Evolutionary conservation across 805 yeast genomes (phyloP).

Genomic region (Kluyveromyces nonfermentans): DNA sequence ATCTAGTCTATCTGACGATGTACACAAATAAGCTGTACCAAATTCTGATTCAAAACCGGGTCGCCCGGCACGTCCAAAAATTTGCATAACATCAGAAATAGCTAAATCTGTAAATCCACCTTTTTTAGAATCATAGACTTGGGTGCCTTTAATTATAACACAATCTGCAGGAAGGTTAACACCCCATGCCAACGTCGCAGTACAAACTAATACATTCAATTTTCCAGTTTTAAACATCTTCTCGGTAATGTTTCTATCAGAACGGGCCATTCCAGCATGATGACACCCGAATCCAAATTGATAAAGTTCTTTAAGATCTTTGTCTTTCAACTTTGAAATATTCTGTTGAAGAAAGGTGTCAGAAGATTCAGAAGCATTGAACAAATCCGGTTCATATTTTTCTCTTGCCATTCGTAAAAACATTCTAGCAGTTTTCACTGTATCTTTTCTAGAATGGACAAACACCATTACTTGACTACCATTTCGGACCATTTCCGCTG

Average conservation of each 20-base stretch:
- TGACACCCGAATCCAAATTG: slow-evolving; percentile 83
- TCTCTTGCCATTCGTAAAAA: slow-evolving; percentile 61
- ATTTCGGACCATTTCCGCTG: slow-evolving; percentile 50
- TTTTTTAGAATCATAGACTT: slow-evolving; percentile 84
- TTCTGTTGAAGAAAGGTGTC: slow-evolving; percentile 45
- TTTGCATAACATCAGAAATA: slow-evolving; percentile 93
- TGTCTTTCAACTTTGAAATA: slow-evolving; percentile 59
- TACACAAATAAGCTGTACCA: slow-evolving; percentile 89
- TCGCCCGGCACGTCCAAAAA: slow-evolving; percentile 98
- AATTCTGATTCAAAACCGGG: slow-evolving; percentile 81
- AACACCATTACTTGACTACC: slow-evolving; percentile 94
- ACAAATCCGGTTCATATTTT: slow-evolving; percentile 44
- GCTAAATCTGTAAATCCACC: slow-evolving; percentile 95
- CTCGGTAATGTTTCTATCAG: slow-evolving; percentile 85
- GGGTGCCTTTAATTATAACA: slow-evolving; percentile 93
- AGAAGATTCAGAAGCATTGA: slow-evolving; percentile 18
- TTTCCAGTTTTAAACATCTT: slow-evolving; percentile 79
- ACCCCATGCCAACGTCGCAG: slow-evolving; percentile 99
- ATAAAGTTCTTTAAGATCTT: slow-evolving; percentile 74
- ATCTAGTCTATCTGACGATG: slow-evolving; percentile 70
- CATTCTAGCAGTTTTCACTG: slow-evolving; percentile 69
- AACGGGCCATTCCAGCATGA: slow-evolving; percentile 93
- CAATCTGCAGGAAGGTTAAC: slow-evolving; percentile 97
- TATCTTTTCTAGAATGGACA: slow-evolving; percentile 92
- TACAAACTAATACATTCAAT: slow-evolving; percentile 83